phyloP scores from a whole-genome alignment of 2,329 filamentous ascomycete species.

The Cyclaneusma minus region DNA sequence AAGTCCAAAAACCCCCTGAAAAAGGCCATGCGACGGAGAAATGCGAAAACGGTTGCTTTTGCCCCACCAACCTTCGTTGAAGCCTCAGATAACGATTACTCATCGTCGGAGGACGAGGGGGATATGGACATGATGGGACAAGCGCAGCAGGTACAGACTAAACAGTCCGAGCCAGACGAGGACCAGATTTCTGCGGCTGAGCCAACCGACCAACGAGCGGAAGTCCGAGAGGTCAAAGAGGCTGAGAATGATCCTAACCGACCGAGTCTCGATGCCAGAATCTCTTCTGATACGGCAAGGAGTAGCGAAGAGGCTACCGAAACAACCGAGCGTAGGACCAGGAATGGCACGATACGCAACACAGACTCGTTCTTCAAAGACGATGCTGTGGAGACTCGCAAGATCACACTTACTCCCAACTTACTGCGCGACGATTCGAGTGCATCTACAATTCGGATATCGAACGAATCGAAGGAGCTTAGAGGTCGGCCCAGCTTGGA shows the following conservation, averaged over 20 bases:
- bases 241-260: constrained; percentile 2
- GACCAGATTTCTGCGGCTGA: constrained; percentile 16
- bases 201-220: constrained; percentile 25
- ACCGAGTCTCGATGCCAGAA: constrained; percentile 8
- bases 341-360: constrained; percentile 76
- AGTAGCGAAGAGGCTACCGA: constrained; percentile 56
- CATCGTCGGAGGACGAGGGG: constrained; percentile 46
- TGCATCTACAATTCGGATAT: constrained; percentile 21
- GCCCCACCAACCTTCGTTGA: constrained; percentile 57
- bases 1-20: constrained; percentile 61
- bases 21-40: constrained; percentile 55
- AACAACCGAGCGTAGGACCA: constrained; percentile 35
- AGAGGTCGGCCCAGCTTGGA: constrained; percentile 57
- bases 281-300: constrained; percentile 23
- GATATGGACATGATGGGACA: constrained; percentile 28
- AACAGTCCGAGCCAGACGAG: constrained; percentile 19
- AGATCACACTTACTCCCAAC: constrained; percentile 92
- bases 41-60: constrained; percentile 58
- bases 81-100: constrained; percentile 56
- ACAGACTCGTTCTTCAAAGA: constrained; percentile 97
- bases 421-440: constrained; percentile 66
- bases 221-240: constrained; percentile 16
- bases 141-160: constrained; percentile 16
- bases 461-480: constrained; percentile 29
- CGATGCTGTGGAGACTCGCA: constrained; percentile 86